Base-by-base conservation (phyloP, 345 rosid genomes). In the Turritis glabra region DNA sequence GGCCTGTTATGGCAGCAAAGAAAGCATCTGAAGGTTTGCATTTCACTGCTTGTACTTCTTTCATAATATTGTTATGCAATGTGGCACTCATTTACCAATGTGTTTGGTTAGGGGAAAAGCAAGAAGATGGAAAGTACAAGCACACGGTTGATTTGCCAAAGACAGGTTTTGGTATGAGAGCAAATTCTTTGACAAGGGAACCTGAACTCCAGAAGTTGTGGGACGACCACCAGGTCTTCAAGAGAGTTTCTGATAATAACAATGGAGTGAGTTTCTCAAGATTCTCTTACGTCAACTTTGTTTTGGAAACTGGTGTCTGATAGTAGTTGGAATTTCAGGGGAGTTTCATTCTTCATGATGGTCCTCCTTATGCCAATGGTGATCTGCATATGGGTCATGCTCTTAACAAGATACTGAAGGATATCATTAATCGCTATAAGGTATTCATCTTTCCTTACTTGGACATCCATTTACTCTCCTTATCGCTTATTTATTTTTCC, bases 301-400 rank as follows among this genome's bases (percentile, higher is more conserved):
- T 30, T 30, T 59, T 5, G 25, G 55, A 61, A 67, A 68, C 32
- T 64, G 69, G 69, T 80, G 41, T 74, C 84, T 85, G 69, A 86
- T 69, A 6, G 70, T 48, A 22, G 47, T 67, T 77, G 18, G 64
- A 77, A 76, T 66, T 60, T 41, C 83, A 94, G 96, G 96, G 83
- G 67, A 85, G 66, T 81, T 94, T 94, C 80, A 86, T 91, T 73
- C 92, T 94, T 76, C 98, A 94, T 77, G 96, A 94, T 82, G 97
- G 97, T 51, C 98, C 98, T 68, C 97, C 97, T 50, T 94, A 94
- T 78, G 98, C 98, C 78, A 94, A 94, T 64, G 98, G 97, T 56
- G 88, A 90, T 44, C 82, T 91, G 12, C 98, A 94, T 62, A 90
- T 91, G 85, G 97, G 98, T 30, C 98, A 94, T 83, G 98, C 98